Percentiles rank a stretch among this genome's conserved stretches.
Conservation (phyloP, 2,329 filamentous ascomycete genomes). For the Colletotrichum phormii region DNA sequence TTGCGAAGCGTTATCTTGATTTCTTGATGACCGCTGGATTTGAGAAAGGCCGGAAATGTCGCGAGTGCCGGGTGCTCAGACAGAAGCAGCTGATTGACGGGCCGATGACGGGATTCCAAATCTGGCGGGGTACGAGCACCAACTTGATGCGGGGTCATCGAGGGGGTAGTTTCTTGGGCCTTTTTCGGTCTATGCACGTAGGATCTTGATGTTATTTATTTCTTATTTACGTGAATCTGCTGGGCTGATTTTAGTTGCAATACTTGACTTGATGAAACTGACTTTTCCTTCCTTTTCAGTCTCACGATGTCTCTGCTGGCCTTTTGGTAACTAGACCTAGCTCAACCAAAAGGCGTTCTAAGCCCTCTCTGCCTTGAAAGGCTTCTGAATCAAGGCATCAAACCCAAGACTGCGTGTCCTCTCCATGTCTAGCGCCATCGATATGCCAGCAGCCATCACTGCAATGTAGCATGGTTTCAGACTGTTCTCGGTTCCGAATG, state of each 20-base stretch:
- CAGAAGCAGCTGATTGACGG: background rate
- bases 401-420: background rate
- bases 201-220: background rate
- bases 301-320: background rate
- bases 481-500: constrained; percentile 51
- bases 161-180: background rate
- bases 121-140: background rate
- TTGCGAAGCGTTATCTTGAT: background rate
- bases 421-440: background rate
- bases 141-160: background rate
- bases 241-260: background rate
- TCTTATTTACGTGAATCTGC: background rate
- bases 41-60: background rate
- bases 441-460: background rate
- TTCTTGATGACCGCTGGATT: background rate
- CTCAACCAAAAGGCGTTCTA: background rate
- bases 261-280: background rate
- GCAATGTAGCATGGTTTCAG: constrained; percentile 53
- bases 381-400: background rate
- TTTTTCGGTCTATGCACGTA: background rate
- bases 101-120: background rate
- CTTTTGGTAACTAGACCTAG: background rate
- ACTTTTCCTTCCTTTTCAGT: background rate
- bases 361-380: background rate
- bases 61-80: background rate